Conservation (phyloP, 129 eudicot genomes). For the Tagetes erecta region DNA sequence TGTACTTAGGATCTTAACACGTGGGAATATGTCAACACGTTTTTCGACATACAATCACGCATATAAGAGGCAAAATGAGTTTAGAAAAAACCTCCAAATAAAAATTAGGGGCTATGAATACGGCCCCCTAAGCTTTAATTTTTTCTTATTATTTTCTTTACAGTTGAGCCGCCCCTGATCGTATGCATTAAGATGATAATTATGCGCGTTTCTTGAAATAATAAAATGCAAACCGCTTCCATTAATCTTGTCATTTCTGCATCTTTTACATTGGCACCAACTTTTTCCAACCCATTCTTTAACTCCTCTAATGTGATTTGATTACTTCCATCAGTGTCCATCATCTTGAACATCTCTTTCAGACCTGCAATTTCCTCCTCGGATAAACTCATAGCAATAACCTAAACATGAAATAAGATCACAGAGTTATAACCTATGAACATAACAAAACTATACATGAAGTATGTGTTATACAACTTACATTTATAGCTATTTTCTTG, state of each 20-base stretch:
- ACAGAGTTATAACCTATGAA: neutral
- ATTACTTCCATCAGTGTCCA: conserved; percentile 11
- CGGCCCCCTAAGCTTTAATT: no score
- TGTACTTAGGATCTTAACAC: no score
- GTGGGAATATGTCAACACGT: no score
- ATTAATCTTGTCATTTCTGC: conserved; percentile 19
- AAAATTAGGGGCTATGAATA: no score
- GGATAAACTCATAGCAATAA: conserved; percentile 9
- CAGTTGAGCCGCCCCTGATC: neutral
- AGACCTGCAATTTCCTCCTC: conserved; percentile 18
- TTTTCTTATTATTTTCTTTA: no score
- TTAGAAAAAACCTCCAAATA: no score
- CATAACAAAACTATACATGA: neutral
- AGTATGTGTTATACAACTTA: neutral
- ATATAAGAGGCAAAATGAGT: no score
- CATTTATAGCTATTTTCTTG: conserved; percentile 15
- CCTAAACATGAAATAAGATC: neutral
- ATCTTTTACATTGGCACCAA: conserved; percentile 12
- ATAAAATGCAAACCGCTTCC: conserved; percentile 8
- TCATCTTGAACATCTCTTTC: conserved; percentile 18
- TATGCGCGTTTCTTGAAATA: neutral
- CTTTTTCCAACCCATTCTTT: conserved; percentile 6
- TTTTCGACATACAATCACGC: no score
- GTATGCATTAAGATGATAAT: neutral
- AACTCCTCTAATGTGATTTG: conserved; percentile 15